Base-by-base conservation (phyloP, 371 early-diverging fungal species). In the Thermomucor indicae-seudaticae region DNA sequence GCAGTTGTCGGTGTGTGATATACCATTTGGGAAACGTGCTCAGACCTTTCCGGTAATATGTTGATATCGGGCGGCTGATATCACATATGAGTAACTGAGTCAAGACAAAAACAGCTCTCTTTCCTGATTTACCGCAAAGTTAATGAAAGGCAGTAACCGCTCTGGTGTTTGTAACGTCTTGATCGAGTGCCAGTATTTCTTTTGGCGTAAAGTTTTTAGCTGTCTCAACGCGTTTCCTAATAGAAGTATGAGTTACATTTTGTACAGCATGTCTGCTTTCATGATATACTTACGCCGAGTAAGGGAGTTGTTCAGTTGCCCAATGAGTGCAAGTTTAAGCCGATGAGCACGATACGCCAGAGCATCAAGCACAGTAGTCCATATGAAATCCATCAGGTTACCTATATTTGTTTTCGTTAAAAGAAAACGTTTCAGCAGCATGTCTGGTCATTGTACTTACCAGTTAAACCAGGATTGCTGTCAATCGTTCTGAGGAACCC, bases 161-260 rank as follows among this genome's bases (percentile, higher is more conserved):
- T 75, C 76, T 6, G 65, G 64, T 23, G 71, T 54, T 22, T 65
- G 55, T 8, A 82, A 57, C 0, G 77, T 72, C 27, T 72, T 77
- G 10, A 82, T 57, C 0, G 79, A 67, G 16, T 67, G 67, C 83
- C 83, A 82, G 35, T 70, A 82, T 31, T 79, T 77, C 42, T 75
- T 77, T 47, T 82, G 72, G 41, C 77, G 55, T 16, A 70, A 47
- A 7, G 67, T 67, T 12, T 63, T 64, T 38, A 70, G 66, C 32
- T 75, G 70, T 16, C 56, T 63, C 11, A 63, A 17, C 7, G 57
- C 53, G 38, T 66, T 65, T 23, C 64, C 70, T 73, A n/a, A 54
- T 7, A 29, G 19, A 53, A 2, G 22, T 16, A 47, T 17, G 20
- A 32, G 44, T 43, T 43, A 32, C 3, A n/a, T 34, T 23, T 22